Percentiles rank a stretch among this genome's conserved stretches.
phyloP scores from a whole-genome alignment of 306 rosid species.

The Mimosa bimucronata region DNA sequence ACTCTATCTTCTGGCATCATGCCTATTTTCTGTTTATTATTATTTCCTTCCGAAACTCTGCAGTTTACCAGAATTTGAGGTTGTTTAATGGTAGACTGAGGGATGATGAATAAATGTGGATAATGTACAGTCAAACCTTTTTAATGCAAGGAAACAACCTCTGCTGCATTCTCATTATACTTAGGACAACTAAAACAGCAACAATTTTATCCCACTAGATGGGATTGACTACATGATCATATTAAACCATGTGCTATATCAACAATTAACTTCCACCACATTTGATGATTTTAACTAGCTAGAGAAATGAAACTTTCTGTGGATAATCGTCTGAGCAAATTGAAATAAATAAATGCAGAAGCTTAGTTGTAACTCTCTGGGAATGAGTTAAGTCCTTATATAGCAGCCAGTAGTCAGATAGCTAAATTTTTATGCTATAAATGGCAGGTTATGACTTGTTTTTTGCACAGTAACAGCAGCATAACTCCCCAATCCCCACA shows the following conservation, averaged over 20 bases:
- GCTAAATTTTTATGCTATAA: background rate
- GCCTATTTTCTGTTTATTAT: background rate
- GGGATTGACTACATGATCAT: background rate
- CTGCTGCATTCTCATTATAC: background rate
- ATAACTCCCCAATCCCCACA: background rate
- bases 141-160: background rate
- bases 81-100: conserved; percentile 22
- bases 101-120: conserved; percentile 18
- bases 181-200: background rate
- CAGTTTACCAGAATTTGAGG: conserved; percentile 2
- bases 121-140: conserved; percentile 16
- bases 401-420: background rate
- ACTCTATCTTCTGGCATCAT: background rate
- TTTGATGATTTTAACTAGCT: conserved; percentile 14
- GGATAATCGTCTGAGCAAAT: conserved; percentile 10
- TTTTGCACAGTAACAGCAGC: background rate
- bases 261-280: background rate
- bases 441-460: conserved; percentile 3
- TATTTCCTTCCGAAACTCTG: too few relatives aligned
- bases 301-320: conserved; percentile 9
- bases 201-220: too few relatives aligned
- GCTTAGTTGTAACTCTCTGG: conserved; percentile 8
- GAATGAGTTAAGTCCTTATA: background rate
- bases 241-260: background rate
- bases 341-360: conserved; percentile 13